Evolutionary conservation across 352 stramenopile genomes (phyloP), one percentile per base, ranked within the genome.

Genomic region (Thraustochytrium striatum): DNA sequence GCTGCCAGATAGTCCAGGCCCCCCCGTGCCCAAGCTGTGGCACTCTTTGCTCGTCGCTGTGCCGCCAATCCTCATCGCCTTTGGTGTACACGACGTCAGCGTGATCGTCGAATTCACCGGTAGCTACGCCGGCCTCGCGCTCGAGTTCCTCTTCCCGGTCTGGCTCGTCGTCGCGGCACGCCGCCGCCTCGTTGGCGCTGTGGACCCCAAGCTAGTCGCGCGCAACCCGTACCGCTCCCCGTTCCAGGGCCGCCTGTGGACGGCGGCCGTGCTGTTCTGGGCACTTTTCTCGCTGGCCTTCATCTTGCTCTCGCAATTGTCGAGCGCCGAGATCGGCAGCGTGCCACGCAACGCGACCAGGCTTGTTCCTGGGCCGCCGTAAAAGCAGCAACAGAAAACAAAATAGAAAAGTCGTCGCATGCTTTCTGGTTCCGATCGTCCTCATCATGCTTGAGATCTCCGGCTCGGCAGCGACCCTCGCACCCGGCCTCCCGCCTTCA

Each of bases 51-150:
- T 75, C 21, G 65, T 75, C 0, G 39, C 65, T 19, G 65, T 75
- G 2, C 65, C 65, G 21, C 65, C 65, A 36, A 41, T 75, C 16
- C 41, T 58, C 32, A 41, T 75, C 21, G 65, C 65, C 35, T 75
- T 62, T 43, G 28, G 11, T 7, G 52, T 75, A 9, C 44, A 61
- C 7, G 65, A 75, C 52, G 65, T 75, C 11, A 75, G 65, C 36
- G 19, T 75, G 5, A 75, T 75, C 61, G 65, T 75, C 36, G 65
- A 75, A 50, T 75, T 75, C 47, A 75, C 65, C 13, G 65, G 65
- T n/a, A 75, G 65, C 65, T 75, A 75, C 30, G 65, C 65, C 9
- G 65, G 65, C 8, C 47, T 75, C 21, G 65, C 65, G 11, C 50
- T 75, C 43, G 65, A 75, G 65, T 75, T 75, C 36, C 65, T 75